A percentile compares a stretch with the other conserved stretches of the same genome.
These are phyloP conservation scores for Marsdenia floribunda DNA, from an alignment of 257 asterid genomes.

Conservation along the genomic window DNA sequence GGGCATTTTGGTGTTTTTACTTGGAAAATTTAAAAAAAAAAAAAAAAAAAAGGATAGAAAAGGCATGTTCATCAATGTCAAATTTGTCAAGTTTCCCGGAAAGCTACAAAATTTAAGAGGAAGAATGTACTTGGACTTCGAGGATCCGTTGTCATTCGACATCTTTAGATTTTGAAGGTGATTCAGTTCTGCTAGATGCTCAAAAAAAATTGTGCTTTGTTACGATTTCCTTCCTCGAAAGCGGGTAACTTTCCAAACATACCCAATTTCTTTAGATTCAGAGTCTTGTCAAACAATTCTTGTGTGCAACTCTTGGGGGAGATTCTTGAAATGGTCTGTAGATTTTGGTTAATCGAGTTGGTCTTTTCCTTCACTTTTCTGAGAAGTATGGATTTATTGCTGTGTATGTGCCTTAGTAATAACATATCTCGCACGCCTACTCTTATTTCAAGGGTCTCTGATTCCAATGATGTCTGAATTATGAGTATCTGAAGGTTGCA, in stretches of 20 bases:
- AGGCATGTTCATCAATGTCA: constrained; percentile 17
- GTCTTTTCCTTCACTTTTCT: not conserved
- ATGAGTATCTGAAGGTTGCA: constrained; percentile 12
- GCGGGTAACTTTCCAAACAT: constrained; percentile 39
- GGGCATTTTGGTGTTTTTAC: too few relatives aligned
- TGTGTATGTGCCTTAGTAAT: constrained; percentile 10
- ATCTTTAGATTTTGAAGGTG: constrained; percentile 43
- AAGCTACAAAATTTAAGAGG: constrained; percentile 19
- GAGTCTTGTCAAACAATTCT: constrained; percentile 40
- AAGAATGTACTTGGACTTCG: not conserved
- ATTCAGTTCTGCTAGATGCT: constrained; percentile 34
- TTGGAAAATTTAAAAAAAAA: too few relatives aligned
- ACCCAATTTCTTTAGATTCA: constrained; percentile 41
- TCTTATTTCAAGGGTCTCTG: constrained; percentile 2
- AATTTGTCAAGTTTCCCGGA: constrained; percentile 15
- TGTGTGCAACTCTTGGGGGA: constrained; percentile 57
- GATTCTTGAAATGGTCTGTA: constrained; percentile 51
- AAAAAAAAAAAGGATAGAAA: too few relatives aligned
- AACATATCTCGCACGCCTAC: not conserved
- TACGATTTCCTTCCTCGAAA: constrained; percentile 27
- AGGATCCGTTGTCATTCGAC: constrained; percentile 26
- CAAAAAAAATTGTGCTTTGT: constrained; percentile 29
- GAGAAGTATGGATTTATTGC: constrained; percentile 1
- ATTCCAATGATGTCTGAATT: not conserved
- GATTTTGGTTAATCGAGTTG: constrained; percentile 4